A percentile compares a stretch with the other conserved stretches of the same genome.
These are phyloP conservation scores for Podaxis sp. DNA, from an alignment of 768 basidiomycete genomes.

Conservation along the genomic window DNA sequence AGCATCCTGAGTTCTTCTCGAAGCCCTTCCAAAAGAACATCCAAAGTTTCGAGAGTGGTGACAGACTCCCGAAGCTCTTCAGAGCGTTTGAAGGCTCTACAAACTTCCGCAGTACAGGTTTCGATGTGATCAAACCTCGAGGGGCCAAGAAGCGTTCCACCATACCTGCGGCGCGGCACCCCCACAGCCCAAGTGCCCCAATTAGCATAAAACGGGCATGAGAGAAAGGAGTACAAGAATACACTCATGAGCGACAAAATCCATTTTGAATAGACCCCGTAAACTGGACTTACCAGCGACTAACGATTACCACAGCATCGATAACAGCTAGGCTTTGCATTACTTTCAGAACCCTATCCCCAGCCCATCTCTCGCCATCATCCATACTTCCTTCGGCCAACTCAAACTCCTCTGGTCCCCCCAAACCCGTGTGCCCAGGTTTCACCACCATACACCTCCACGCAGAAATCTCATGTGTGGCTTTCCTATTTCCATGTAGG, in stretches of 20 bases:
- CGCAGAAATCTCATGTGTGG: slow-evolving; percentile 73
- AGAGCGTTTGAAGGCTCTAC: slow-evolving; percentile 59
- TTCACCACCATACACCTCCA: slow-evolving; percentile 80
- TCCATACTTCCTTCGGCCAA: slow-evolving; percentile 64
- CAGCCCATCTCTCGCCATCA: slow-evolving; percentile 78
- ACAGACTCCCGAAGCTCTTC: slow-evolving; percentile 70
- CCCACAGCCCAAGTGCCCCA: background rate
- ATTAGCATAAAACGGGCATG: background rate
- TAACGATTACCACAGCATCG: slow-evolving; percentile 79
- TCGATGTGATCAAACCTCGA: slow-evolving; percentile 77
- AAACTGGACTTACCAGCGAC: slow-evolving; percentile 57
- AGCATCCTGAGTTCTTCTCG: slow-evolving; percentile 42
- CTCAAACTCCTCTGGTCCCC: slow-evolving; percentile 76
- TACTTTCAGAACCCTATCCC: slow-evolving; percentile 57
- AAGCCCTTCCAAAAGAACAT: slow-evolving; percentile 57
- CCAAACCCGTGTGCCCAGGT: slow-evolving; percentile 60
- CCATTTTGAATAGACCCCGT: background rate
- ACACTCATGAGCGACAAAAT: background rate
- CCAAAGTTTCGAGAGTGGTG: slow-evolving; percentile 55
- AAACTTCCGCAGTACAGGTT: slow-evolving; percentile 73
- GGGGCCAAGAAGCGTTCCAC: slow-evolving; percentile 79
- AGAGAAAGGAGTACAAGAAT: background rate
- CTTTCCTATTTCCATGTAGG: slow-evolving; percentile 55
- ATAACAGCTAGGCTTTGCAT: slow-evolving; percentile 71
- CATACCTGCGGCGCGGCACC: slow-evolving; percentile 54